Base-by-base conservation (phyloP, 179 eudicot genomes). In the Silene noctiflora region DNA sequence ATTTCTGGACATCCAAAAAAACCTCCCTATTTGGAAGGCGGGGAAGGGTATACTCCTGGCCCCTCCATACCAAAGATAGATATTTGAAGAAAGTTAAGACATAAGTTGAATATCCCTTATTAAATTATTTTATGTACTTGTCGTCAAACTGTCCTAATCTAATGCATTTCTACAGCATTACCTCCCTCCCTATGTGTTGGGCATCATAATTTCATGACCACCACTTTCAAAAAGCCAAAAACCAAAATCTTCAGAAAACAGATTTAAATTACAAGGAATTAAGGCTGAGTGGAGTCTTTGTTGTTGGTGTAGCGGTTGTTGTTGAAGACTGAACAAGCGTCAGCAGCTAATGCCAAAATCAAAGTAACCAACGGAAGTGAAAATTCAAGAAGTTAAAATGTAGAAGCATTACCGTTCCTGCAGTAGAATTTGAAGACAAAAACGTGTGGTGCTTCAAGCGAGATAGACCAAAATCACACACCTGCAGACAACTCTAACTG, bases 401-500 rank as follows among this genome's bases (percentile, higher is more conserved):
- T 12, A 17, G 69, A 55, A 67, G 16, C 33, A 80, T 87, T 93
- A 95, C 99, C 89, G 99, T 95, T 85, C 99, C 97, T 77, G 95
- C 99, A 44, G 91, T 82, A 31, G 99, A 95, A 81, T 91, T 91
- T 14, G 99, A 95, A 63, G 96, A 91, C 71, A 90, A 77, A 78
- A 88, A 92, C 2, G 97, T 90, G 75, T 91, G 85, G 82, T 88
- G 90, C 91, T 91, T 86, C 85, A 91, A 68, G 48, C 97, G 90
- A 64, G 97, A 92, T 87, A 95, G 76, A 56, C 99, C 97, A 83
- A 95, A 93, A 81, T 95, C 99, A 78, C 97, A 89, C 69, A 94
- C 98, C 98, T 94, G 85, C 58, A 85, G 16, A 73, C 12, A 78
- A 31, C 17, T 33, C 31, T 33, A 31, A 75, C 21, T 71, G 74